Conservation (phyloP, 805 yeast species). For the Saccharomycopsis synnaedendra region DNA sequence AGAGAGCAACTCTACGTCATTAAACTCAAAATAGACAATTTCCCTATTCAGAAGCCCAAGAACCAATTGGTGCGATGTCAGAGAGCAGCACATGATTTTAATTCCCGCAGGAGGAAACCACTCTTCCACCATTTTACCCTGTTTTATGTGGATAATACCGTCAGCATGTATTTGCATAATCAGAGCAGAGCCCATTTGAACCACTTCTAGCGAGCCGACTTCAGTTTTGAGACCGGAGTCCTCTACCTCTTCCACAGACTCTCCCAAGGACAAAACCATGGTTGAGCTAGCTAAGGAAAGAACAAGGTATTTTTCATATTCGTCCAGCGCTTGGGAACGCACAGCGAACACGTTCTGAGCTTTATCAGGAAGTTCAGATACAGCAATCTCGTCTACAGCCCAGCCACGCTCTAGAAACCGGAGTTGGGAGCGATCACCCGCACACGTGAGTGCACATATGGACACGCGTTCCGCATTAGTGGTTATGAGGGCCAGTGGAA, state of each 20-base stretch:
- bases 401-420: constrained; percentile 46
- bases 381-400: constrained; percentile 48
- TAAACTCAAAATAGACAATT: constrained; percentile 73
- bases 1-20: constrained; percentile 46
- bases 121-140: constrained; percentile 31
- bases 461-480: constrained; percentile 21
- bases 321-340: constrained; percentile 31
- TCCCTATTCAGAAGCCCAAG: constrained; percentile 65
- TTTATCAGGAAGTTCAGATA: constrained; percentile 61
- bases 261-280: constrained; percentile 66
- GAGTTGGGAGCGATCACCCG: constrained; percentile 32
- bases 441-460: constrained; percentile 26
- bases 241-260: constrained; percentile 62
- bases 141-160: constrained; percentile 52
- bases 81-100: constrained; percentile 43
- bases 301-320: constrained; percentile 51
- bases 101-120: constrained; percentile 84
- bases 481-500: too few relatives aligned
- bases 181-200: constrained; percentile 51
- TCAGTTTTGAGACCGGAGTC: constrained; percentile 49
- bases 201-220: constrained; percentile 55
- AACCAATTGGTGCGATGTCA: constrained; percentile 58
- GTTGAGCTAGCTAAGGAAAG: constrained; percentile 59
- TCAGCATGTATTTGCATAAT: constrained; percentile 62
- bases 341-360: constrained; percentile 60